Conservation (phyloP, 768 basidiomycete species). For the Lentinula sp. region DNA sequence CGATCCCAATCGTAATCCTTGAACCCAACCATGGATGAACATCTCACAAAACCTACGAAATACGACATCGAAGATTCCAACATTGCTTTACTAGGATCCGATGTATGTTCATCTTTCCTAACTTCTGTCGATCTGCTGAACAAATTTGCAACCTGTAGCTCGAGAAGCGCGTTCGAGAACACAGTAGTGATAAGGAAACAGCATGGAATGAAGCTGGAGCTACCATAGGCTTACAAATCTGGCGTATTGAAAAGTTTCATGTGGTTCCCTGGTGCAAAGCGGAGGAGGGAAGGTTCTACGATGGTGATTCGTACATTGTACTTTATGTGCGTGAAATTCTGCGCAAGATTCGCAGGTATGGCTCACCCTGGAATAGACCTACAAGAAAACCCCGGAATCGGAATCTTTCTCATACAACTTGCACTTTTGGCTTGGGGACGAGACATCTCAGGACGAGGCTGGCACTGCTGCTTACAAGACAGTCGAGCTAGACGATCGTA, state of each 20-base stretch:
- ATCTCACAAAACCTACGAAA: slow-evolving; percentile 38
- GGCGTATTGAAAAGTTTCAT: slow-evolving; percentile 54
- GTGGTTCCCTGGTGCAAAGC: slow-evolving; percentile 50
- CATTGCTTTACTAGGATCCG: slow-evolving; percentile 57
- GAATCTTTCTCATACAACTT: slow-evolving; percentile 47
- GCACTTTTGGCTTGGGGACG: slow-evolving; percentile 60
- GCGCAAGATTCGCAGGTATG: neutral
- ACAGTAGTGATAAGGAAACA: slow-evolving; percentile 41
- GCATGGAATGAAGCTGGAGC: slow-evolving; percentile 47
- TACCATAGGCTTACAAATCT: slow-evolving; percentile 41
- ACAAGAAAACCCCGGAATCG: slow-evolving; percentile 44
- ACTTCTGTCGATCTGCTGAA: neutral
- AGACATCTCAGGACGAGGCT: slow-evolving; percentile 55
- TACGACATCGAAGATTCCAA: slow-evolving; percentile 62
- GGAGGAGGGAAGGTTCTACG: slow-evolving; percentile 49
- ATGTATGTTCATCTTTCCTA: slow-evolving; percentile 30
- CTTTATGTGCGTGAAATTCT: slow-evolving; percentile 38
- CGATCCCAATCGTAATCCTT: no score
- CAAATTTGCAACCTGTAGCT: slow-evolving; percentile 26
- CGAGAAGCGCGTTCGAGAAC: slow-evolving; percentile 50
- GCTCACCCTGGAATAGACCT: slow-evolving; percentile 35
- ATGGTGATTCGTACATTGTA: slow-evolving; percentile 64
- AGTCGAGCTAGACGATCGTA: slow-evolving; percentile 61
- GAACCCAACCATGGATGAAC: slow-evolving; percentile 22
- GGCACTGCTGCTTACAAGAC: slow-evolving; percentile 59